These are phyloP conservation scores for Exutisphaerella laricina DNA, from an alignment of 2,329 filamentous ascomycete genomes.

Conservation along the genomic window DNA sequence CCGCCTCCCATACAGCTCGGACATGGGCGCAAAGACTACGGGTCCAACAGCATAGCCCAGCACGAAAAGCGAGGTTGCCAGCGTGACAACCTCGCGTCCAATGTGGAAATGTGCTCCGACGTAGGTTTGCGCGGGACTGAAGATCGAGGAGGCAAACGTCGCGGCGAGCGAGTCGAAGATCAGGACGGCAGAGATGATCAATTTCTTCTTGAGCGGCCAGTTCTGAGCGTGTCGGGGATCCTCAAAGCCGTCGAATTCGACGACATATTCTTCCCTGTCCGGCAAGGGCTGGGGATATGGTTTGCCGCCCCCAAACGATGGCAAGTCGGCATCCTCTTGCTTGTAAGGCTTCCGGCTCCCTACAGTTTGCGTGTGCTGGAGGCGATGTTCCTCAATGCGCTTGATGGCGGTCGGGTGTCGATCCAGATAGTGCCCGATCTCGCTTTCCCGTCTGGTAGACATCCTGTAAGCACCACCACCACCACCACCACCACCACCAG, in stretches of 20 bases:
- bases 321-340: conserved; percentile 38
- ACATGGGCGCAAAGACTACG: conserved; percentile 40
- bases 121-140: conserved; percentile 41
- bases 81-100: conserved; percentile 40
- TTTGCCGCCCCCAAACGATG: conserved; percentile 16
- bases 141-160: conserved; percentile 56
- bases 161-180: conserved; percentile 68
- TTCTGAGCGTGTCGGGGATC: conserved; percentile 85
- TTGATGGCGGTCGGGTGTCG: conserved; percentile 63
- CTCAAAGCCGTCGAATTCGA: conserved; percentile 74
- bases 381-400: conserved; percentile 64
- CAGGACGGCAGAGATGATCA: conserved; percentile 61
- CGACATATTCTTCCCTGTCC: conserved; percentile 69
- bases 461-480: conserved; percentile 15
- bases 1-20: conserved; percentile 44
- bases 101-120: conserved; percentile 34
- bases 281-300: conserved; percentile 67
- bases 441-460: conserved; percentile 40
- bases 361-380: conserved; percentile 68
- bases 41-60: conserved; percentile 31
- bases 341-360: conserved; percentile 40
- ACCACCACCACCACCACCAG: too few relatives aligned
- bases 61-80: conserved; percentile 38
- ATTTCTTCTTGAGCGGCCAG: conserved; percentile 75
- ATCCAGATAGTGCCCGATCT: conserved; percentile 48